Base-by-base conservation (phyloP, 2,329 filamentous ascomycete species). In the Exserohilum rostratum region DNA sequence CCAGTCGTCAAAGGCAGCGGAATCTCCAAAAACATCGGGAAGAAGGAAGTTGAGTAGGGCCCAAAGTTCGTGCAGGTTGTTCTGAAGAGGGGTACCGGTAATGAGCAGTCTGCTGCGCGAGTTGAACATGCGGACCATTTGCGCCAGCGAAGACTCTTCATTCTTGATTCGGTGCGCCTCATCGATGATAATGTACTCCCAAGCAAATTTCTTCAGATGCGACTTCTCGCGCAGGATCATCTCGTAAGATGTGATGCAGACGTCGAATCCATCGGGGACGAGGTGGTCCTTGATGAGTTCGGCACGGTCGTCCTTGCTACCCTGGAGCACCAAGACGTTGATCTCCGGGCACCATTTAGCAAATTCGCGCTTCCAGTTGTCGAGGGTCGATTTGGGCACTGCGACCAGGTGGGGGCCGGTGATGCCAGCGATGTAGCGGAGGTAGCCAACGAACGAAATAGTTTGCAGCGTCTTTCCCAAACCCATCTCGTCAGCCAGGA, bases 151-250 rank as follows among this genome's bases (percentile, higher is more conserved):
- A 0, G 95, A 99, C 75, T 98, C 92, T 73, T 99, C 95, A 77
- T 99, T 99, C 82, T 99, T 99, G 84, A 99, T 99, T 57, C 95
- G 91, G 76, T 99, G 95, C 2, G 95, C 88, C 71, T 99, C 95
- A 69, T 99, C 95, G 61, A 99, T 96, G 65, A 99, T 96, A 76
- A 99, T 99, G 77, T 99, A 99, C 75, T 99, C 93, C 95, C 95
- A 99, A 0, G 95, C 93, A 74, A 99, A 96, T 76, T 98, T 98
- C 79, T 95, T 96, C 64, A 99, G 77, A 65, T 96, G 91, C 1
- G 90, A 83, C 79, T 99, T 98, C 73, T 99, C 95, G 53, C 95
- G 87, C 11, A 99, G 82, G 55, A 99, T 92, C 93, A 99, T 98
- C 76, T 99, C 95, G 78, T 99, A 99, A 75, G 93, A 97, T 12